Evolutionary conservation across 768 basidiomycete species (phyloP).

Genomic region (Auriculariales sp.): DNA sequence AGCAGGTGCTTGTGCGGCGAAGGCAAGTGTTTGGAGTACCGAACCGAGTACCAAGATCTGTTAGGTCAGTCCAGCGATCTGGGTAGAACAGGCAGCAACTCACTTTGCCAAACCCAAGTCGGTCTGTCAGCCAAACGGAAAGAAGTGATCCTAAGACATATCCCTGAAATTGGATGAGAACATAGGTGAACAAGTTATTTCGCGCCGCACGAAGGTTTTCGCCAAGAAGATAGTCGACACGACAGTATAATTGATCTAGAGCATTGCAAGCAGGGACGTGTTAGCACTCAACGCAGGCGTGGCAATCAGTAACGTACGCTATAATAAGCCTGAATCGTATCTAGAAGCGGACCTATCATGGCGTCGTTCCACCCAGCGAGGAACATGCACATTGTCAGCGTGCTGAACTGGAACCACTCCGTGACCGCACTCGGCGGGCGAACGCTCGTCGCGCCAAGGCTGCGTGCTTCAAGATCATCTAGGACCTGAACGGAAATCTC

Average conservation of each 20-base stretch:
- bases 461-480: too few relatives aligned
- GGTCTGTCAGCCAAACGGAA: constrained; percentile 3
- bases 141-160: constrained; percentile 4
- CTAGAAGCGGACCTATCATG: constrained; percentile 46
- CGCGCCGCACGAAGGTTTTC: constrained; percentile 14
- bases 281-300: neutral
- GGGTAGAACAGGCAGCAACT: neutral
- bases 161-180: neutral
- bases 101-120: constrained; percentile 8
- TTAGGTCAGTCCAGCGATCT: neutral
- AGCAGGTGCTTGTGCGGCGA: constrained; percentile 35
- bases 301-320: constrained; percentile 18
- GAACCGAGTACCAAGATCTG: constrained; percentile 13
- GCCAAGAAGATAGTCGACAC: constrained; percentile 51
- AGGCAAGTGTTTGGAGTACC: constrained; percentile 36
- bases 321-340: constrained; percentile 48
- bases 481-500: too few relatives aligned
- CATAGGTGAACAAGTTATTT: neutral
- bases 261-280: too few relatives aligned
- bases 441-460: too few relatives aligned
- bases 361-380: constrained; percentile 63
- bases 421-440: too few relatives aligned
- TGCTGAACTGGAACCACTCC: constrained; percentile 30
- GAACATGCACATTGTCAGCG: constrained; percentile 43
- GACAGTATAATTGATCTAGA: constrained; percentile 32